Evolutionary conservation across 2,329 filamentous ascomycete genomes (phyloP), one percentile per base, ranked within the genome.

Genomic region (Talaromyces pinophilus): DNA sequence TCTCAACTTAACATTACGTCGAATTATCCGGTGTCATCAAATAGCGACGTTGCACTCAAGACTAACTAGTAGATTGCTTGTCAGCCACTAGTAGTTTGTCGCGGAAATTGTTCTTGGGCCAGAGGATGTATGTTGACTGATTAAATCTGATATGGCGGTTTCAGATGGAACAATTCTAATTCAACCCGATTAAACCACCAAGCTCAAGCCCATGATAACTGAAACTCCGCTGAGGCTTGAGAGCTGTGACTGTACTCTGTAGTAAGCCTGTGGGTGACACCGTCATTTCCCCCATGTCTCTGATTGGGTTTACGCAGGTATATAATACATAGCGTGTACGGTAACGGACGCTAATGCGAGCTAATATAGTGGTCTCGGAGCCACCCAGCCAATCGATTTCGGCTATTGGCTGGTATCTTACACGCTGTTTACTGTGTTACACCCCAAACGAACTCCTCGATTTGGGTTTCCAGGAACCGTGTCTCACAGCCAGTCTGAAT

Each of bases 341-440:
- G 54, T 22, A 25, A 40, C 54, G 33, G 33, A 57, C 54, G n/a
- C 54, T 57, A 57, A 38, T 40, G 33, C 10, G 54, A 57, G 54
- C 54, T 57, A 57, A 57, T 25, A 4, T 6, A 33, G 48, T 52
- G 48, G 48, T 52, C 48, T 52, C 25, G 48, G 22, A 28, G 48
- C 10, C 50, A 30, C 50, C 50, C 50, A 54, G 50, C 50, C 50
- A 54, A 54, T 54, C 3, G 28, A 19, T 54, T 54, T 4, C 8
- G 10, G 2, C 22, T 0, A 57, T 57, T 57, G 54, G 54, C 30
- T 15, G 54, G 15, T 35, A 38, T 38, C n/a, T 57, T 38, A 57
- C 52, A 6, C n/a, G 10, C 52, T 7, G 30, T 55, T 25, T 25
- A 25, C 22, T 2, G 22, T 25, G 25, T 25, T 19, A 55, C 52